Evolutionary conservation across 2,329 filamentous ascomycete species (phyloP).

Genomic region (Pestalotiopsis sp.): DNA sequence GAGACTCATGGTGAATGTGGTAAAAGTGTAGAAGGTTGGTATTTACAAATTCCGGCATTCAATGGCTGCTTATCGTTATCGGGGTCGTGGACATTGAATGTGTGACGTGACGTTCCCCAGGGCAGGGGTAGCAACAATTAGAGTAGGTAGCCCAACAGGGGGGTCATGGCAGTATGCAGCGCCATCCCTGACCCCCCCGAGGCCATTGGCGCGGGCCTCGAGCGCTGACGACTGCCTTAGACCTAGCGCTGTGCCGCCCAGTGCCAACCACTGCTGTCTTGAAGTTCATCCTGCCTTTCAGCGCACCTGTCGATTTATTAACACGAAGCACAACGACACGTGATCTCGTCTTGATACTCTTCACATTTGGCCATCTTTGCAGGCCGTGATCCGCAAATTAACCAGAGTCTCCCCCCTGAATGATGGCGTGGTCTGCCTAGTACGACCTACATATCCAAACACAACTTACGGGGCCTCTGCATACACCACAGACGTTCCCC

Average conservation of each 20-base stretch:
- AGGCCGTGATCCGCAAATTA: background rate
- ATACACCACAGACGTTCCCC: conserved; percentile 4
- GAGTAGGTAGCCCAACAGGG: background rate
- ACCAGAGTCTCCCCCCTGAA: background rate
- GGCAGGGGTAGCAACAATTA: background rate
- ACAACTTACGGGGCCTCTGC: background rate
- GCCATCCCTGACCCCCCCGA: background rate
- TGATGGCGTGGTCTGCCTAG: background rate
- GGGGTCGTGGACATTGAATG: background rate
- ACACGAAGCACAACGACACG: background rate
- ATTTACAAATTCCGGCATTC: background rate
- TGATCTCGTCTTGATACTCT: background rate
- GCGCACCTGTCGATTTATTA: background rate
- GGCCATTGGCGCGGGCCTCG: background rate
- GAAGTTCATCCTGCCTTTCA: background rate
- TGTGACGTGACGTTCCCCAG: background rate
- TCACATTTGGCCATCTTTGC: background rate
- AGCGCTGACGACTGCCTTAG: background rate
- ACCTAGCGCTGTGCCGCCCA: background rate
- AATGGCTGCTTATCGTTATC: background rate
- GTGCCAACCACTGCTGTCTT: background rate
- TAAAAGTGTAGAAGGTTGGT: background rate
- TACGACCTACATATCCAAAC: background rate
- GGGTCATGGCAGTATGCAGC: background rate
- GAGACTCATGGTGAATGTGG: background rate